Conservation (phyloP, 2,329 filamentous ascomycete species). For the Fusarium luffae region DNA sequence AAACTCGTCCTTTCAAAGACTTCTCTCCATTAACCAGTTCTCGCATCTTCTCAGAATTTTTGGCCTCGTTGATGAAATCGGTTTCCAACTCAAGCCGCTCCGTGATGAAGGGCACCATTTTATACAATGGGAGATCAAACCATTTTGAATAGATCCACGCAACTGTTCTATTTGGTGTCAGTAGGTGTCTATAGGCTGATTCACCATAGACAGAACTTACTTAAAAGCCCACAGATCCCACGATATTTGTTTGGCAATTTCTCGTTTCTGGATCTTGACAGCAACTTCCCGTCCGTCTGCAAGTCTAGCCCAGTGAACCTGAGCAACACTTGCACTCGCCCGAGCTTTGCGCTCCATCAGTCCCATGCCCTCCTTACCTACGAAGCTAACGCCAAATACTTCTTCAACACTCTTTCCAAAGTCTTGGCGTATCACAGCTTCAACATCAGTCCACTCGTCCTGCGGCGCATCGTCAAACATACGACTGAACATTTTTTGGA, state of each 20-base stretch:
- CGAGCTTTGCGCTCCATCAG: slow-evolving; percentile 70
- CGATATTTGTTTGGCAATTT: slow-evolving; percentile 89
- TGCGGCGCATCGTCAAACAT: slow-evolving; percentile 99
- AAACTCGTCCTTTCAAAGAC: slow-evolving; percentile 80
- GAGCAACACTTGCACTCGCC: slow-evolving; percentile 90
- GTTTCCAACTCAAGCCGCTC: slow-evolving; percentile 94
- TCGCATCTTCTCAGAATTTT: slow-evolving; percentile 88
- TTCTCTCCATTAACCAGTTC: slow-evolving; percentile 79
- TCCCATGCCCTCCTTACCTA: slow-evolving; percentile 74
- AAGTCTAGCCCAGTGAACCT: slow-evolving; percentile 93
- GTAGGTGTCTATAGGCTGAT: background rate
- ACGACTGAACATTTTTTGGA: slow-evolving; percentile 92
- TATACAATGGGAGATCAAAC: slow-evolving; percentile 95
- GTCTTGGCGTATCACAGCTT: slow-evolving; percentile 86
- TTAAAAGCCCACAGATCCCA: slow-evolving; percentile 98
- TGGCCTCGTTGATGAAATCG: slow-evolving; percentile 91
- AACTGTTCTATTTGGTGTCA: slow-evolving; percentile 68
- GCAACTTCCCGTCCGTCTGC: slow-evolving; percentile 91
- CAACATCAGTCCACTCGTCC: slow-evolving; percentile 86
- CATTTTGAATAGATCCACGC: slow-evolving; percentile 83
- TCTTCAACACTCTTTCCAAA: slow-evolving; percentile 90
- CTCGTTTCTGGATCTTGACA: slow-evolving; percentile 95
- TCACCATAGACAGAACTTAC: slow-evolving; percentile 56
- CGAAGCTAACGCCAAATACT: slow-evolving; percentile 90
- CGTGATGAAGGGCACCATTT: slow-evolving; percentile 89